phyloP scores from a whole-genome alignment of 257 asterid genomes.

The Striga asiatica region DNA sequence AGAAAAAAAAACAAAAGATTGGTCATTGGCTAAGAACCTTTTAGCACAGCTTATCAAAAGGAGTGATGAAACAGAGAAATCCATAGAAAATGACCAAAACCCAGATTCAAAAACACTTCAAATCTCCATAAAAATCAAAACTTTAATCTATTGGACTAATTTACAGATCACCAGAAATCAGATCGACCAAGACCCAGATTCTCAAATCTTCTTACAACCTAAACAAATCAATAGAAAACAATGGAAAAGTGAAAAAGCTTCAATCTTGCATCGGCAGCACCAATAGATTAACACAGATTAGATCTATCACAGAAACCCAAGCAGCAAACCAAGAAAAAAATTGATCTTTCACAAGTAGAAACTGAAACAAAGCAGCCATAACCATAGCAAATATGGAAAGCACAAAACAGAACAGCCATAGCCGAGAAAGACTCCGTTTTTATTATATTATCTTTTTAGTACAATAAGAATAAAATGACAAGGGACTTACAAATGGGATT shows the following conservation, averaged over 20 bases:
- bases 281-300: conserved; percentile 13
- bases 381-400: neutral
- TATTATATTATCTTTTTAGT: no score
- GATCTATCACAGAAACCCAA: conserved; percentile 35
- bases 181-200: conserved; percentile 43
- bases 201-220: conserved; percentile 14
- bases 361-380: conserved; percentile 3
- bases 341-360: conserved; percentile 11
- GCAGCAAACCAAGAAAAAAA: neutral
- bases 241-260: conserved; percentile 17
- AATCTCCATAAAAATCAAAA: conserved; percentile 18
- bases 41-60: conserved; percentile 17
- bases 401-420: neutral
- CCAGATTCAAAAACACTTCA: conserved; percentile 22
- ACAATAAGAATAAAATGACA: conserved; percentile 11
- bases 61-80: conserved; percentile 13
- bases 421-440: no score
- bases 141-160: conserved; percentile 22
- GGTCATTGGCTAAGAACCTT: conserved; percentile 15
- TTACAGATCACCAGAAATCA: conserved; percentile 51
- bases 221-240: conserved; percentile 12
- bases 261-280: conserved; percentile 35
- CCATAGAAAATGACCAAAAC: conserved; percentile 17
- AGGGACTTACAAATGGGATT: conserved; percentile 46
- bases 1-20: neutral